phyloP scores from a whole-genome alignment of 1,284 basidiomycete species.

The Erythrobasidium hasegawianum region DNA sequence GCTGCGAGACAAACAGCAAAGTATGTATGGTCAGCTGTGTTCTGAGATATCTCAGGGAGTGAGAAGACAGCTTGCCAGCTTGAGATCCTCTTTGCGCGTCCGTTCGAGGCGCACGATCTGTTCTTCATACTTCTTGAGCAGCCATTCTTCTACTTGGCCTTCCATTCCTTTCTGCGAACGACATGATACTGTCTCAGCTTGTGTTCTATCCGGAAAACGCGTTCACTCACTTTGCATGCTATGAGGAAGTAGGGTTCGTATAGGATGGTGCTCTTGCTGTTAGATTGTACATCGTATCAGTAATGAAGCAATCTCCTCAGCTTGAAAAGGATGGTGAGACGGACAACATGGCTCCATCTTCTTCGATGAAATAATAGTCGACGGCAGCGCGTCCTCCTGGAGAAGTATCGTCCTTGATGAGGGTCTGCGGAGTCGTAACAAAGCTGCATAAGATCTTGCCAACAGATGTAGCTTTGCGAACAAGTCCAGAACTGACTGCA shows the following conservation, averaged over 20 bases:
- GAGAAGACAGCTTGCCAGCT: slow-evolving; percentile 59
- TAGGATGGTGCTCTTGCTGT: slow-evolving; percentile 72
- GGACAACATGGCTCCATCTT: slow-evolving; percentile 84
- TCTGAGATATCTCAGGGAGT: too few species aligned
- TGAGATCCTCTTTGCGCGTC: slow-evolving; percentile 87
- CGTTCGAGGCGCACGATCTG: slow-evolving; percentile 71
- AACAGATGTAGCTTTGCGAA: too few species aligned
- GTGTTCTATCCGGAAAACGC: neutral
- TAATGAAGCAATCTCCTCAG: too few species aligned
- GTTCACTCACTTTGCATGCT: slow-evolving; percentile 71
- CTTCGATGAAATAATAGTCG: slow-evolving; percentile 96
- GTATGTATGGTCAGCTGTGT: too few species aligned
- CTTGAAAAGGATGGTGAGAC: slow-evolving; percentile 42
- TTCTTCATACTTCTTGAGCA: slow-evolving; percentile 89
- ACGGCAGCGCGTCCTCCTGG: slow-evolving; percentile 80
- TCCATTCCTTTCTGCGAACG: slow-evolving; percentile 70
- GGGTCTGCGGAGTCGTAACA: slow-evolving; percentile 57
- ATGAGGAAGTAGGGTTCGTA: slow-evolving; percentile 96
- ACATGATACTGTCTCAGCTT: neutral
- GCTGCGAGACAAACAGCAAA: slow-evolving; percentile 52
- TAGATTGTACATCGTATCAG: too few species aligned
- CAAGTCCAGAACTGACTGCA: slow-evolving; percentile 64
- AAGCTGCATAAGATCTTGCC: neutral
- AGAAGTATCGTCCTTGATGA: slow-evolving; percentile 77
- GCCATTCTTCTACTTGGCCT: slow-evolving; percentile 89